These are phyloP conservation scores for Populus deltoides DNA, from an alignment of 345 rosid genomes.

Conservation along the genomic window DNA sequence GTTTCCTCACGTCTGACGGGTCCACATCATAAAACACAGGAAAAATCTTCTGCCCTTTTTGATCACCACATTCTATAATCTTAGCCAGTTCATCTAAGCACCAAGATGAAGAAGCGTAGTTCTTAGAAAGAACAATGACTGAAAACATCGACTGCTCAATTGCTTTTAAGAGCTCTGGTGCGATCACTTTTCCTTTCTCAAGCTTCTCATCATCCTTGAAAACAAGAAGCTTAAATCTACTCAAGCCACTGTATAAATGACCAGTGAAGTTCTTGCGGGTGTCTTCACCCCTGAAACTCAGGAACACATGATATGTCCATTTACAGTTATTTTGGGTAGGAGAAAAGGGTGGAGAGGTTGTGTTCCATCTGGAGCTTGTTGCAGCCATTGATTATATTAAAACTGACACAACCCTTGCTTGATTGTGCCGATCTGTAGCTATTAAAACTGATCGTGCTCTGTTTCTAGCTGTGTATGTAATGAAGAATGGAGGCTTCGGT, in stretches of 20 bases:
- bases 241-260: slow-evolving; percentile 5
- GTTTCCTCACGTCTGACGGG: slow-evolving; percentile 5
- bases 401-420: no score
- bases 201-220: slow-evolving; percentile 4
- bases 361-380: no score
- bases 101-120: no score
- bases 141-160: slow-evolving; percentile 1
- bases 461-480: no score
- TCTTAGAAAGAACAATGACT: not conserved
- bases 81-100: not conserved
- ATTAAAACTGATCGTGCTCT: no score
- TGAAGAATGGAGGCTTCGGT: no score
- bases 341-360: no score
- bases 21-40: slow-evolving; percentile 12
- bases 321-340: not conserved
- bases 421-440: no score
- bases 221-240: not conserved
- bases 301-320: slow-evolving; percentile 12
- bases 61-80: slow-evolving; percentile 6
- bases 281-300: not conserved
- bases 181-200: not conserved
- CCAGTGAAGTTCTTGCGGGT: not conserved
- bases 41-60: not conserved
- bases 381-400: no score
- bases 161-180: not conserved